These are phyloP conservation scores for Musa troglodytarum DNA, from an alignment of 176 grass and related monocot species.

Conservation along the genomic window DNA sequence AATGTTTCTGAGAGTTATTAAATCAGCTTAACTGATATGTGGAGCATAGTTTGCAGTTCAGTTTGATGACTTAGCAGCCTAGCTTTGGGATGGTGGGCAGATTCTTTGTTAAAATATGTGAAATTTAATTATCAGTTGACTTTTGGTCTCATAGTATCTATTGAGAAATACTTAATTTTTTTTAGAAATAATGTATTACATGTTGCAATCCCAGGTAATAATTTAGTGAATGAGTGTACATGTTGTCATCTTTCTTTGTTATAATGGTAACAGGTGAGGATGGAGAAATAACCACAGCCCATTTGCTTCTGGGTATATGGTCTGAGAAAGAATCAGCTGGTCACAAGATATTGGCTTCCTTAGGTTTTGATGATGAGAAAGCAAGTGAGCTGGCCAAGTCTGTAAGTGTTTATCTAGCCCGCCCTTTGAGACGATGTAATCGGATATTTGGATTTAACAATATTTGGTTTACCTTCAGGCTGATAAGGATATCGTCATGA, in stretches of 20 bases:
- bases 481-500: neutral
- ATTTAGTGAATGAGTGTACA: too few relatives aligned
- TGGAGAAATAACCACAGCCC: slow-evolving; percentile 67
- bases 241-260: neutral
- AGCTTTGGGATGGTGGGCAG: too few relatives aligned
- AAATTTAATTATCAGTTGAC: too few relatives aligned
- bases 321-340: slow-evolving; percentile 70
- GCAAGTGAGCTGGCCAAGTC: slow-evolving; percentile 51
- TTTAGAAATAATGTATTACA: too few relatives aligned
- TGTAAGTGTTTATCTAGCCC: slow-evolving; percentile 27
- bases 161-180: too few relatives aligned
- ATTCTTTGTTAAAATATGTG: neutral
- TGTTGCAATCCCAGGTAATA: too few relatives aligned
- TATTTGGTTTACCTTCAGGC: neutral
- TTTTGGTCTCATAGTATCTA: too few relatives aligned
- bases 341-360: slow-evolving; percentile 63
- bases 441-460: neutral
- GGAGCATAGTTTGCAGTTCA: neutral
- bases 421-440: neutral
- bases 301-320: slow-evolving; percentile 80
- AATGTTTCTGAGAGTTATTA: neutral
- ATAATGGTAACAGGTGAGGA: slow-evolving; percentile 30
- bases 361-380: slow-evolving; percentile 77
- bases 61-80: neutral
- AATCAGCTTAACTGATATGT: neutral